Evolutionary conservation across 164 flowering plant genomes (phyloP).

Genomic region (Piper longum): DNA sequence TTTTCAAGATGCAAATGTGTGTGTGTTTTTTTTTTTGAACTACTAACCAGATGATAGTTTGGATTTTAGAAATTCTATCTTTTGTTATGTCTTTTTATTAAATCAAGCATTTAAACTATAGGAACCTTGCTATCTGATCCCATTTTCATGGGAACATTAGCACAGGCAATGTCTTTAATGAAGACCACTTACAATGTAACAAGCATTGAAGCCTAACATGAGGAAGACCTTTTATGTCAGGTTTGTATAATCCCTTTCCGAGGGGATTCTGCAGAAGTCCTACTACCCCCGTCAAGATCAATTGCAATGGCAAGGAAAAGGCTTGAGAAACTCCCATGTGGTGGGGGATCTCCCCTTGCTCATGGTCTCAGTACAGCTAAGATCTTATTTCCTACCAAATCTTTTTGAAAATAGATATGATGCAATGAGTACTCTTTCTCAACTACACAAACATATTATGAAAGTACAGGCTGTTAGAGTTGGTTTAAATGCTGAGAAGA

Average conservation of each 20-base stretch:
- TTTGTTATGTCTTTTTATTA: too few relatives aligned
- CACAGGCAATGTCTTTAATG: background rate
- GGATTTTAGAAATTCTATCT: background rate
- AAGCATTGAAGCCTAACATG: background rate
- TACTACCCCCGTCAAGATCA: slow-evolving; percentile 94
- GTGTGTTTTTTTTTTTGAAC: background rate
- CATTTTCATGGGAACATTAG: background rate
- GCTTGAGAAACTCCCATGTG: slow-evolving; percentile 93
- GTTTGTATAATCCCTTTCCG: slow-evolving; percentile 93
- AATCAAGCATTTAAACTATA: background rate
- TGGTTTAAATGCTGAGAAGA: slow-evolving; percentile 90
- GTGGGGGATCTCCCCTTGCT: slow-evolving; percentile 97
- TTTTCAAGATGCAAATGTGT: background rate
- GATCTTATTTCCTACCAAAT: background rate
- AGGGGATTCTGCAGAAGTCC: slow-evolving; percentile 90
- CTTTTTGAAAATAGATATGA: background rate
- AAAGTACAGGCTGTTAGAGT: slow-evolving; percentile 72
- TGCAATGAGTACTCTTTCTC: background rate
- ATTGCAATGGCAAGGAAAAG: slow-evolving; percentile 98
- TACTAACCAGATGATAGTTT: background rate
- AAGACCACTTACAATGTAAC: too few relatives aligned
- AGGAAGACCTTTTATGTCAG: slow-evolving; percentile 13
- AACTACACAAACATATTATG: background rate
- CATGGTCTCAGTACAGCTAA: slow-evolving; percentile 83
- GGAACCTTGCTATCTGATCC: background rate